These are phyloP conservation scores for Thalassiosira mediterranea DNA, from an alignment of 352 stramenopile species.

Conservation along the genomic window DNA sequence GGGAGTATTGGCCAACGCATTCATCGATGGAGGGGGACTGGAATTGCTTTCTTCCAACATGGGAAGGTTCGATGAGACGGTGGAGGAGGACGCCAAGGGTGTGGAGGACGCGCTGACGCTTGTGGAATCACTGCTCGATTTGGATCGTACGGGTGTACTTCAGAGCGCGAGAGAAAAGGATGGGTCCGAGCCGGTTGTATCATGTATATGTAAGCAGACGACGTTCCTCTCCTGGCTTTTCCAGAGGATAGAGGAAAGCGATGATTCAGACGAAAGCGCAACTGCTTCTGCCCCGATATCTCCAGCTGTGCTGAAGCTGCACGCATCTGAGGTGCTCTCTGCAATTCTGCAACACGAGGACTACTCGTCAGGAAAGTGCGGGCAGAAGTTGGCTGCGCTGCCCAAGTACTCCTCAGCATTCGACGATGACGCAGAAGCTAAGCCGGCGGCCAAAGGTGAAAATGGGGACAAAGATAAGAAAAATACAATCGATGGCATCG, in stretches of 20 bases:
- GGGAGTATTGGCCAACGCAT: conserved; percentile 26
- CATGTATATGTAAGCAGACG: conserved; percentile 55
- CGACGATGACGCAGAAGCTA: conserved; percentile 30
- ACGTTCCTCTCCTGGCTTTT: conserved; percentile 68
- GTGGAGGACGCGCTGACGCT: conserved; percentile 64
- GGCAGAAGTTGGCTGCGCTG: conserved; percentile 18
- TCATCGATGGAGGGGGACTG: conserved; percentile 30
- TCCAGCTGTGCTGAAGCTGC: conserved; percentile 38
- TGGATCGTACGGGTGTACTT: conserved; percentile 48
- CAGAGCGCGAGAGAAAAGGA: background rate
- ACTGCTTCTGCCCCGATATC: conserved; percentile 10
- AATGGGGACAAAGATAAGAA: conserved; percentile 18
- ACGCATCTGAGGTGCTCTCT: conserved; percentile 46
- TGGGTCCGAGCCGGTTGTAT: conserved; percentile 41
- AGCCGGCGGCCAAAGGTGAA: conserved; percentile 1
- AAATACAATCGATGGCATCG: conserved; percentile 85
- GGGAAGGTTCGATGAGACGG: conserved; percentile 41
- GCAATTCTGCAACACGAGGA: conserved; percentile 58
- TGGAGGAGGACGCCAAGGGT: conserved; percentile 56
- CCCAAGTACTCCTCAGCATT: conserved; percentile 36
- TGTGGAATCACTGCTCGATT: conserved; percentile 70
- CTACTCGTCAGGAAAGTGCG: conserved; percentile 37
- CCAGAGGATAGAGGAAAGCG: conserved; percentile 44
- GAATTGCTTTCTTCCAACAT: conserved; percentile 61
- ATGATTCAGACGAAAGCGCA: background rate